Conservation (phyloP, 2,329 filamentous ascomycete genomes). For the Westerdykella aurantiaca region DNA sequence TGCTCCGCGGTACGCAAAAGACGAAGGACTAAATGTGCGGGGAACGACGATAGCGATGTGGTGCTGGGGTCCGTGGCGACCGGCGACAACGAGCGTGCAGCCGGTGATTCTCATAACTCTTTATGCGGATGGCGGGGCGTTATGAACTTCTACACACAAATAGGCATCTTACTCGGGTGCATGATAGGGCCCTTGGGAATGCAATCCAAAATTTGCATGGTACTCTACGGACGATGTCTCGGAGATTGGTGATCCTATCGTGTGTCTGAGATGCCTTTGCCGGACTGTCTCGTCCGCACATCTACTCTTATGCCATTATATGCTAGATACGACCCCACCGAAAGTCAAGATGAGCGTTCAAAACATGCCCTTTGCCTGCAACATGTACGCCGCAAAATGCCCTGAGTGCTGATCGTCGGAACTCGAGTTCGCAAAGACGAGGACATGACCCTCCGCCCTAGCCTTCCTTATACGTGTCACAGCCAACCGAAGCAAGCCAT, state of each 20-base stretch:
- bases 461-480: no score
- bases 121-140: conserved; percentile 36
- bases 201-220: conserved; percentile 34
- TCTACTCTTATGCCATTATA: no score
- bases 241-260: not conserved
- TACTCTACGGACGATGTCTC: not conserved
- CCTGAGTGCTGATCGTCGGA: no score
- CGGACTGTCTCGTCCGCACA: not conserved
- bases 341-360: not conserved
- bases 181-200: conserved; percentile 36
- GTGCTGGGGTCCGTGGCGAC: conserved; percentile 22
- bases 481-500: no score
- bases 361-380: not conserved
- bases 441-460: no score
- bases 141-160: conserved; percentile 31
- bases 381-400: no score
- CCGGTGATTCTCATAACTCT: conserved; percentile 36
- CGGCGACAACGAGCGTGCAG: conserved; percentile 25
- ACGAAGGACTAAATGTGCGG: conserved; percentile 67
- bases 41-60: conserved; percentile 9
- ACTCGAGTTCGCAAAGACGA: no score
- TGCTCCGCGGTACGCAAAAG: conserved; percentile 99
- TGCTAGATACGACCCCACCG: no score
- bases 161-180: conserved; percentile 30
- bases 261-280: not conserved